These are phyloP conservation scores for Trichophyton verrucosum DNA, from an alignment of 2,329 filamentous ascomycete species.

Conservation along the genomic window DNA sequence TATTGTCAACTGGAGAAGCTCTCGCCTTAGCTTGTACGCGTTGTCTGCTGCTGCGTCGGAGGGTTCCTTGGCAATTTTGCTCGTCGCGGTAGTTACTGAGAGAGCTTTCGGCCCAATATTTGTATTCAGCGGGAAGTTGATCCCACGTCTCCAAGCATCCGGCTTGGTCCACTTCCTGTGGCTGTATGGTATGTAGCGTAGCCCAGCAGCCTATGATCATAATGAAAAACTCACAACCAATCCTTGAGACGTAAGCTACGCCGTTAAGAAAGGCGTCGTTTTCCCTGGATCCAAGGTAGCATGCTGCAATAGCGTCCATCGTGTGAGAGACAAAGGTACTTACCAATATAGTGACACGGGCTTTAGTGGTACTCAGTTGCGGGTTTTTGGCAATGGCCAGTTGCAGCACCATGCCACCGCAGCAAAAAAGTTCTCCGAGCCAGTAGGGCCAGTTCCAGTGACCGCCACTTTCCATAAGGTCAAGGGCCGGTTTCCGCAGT, in stretches of 20 bases:
- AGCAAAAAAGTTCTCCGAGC: neutral
- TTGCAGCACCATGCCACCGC: neutral
- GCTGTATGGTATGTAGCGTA: neutral
- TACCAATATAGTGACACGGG: neutral
- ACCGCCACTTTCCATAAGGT: neutral
- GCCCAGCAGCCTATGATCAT: neutral
- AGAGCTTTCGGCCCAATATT: neutral
- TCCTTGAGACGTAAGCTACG: neutral
- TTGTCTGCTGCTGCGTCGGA: neutral
- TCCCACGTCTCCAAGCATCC: neutral
- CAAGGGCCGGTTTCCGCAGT: neutral
- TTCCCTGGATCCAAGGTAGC: neutral
- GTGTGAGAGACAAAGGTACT: neutral
- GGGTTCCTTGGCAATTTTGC: neutral
- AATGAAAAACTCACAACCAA: neutral
- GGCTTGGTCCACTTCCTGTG: neutral
- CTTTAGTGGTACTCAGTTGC: neutral
- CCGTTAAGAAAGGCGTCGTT: neutral
- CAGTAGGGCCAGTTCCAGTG: neutral
- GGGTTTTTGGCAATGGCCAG: neutral
- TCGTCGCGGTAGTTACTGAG: neutral
- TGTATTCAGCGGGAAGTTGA: neutral
- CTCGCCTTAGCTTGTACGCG: neutral
- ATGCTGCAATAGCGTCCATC: neutral
- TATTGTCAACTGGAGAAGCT: neutral